phyloP scores from a whole-genome alignment of 2,329 filamentous ascomycete species.

The Zasmidium angulare region DNA sequence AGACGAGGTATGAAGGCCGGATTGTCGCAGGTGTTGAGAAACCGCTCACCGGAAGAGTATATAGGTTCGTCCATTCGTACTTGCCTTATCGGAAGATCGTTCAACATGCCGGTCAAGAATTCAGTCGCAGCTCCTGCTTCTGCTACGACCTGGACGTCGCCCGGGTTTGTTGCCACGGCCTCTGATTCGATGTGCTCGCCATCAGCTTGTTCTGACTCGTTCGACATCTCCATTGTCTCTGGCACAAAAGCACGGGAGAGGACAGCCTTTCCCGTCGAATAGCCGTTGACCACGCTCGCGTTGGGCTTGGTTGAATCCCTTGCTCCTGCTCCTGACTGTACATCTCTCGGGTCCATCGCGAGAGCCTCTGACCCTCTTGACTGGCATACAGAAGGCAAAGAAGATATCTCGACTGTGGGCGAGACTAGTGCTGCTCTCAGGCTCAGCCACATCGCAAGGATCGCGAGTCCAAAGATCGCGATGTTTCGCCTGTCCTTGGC shows the following conservation, averaged over 20 bases:
- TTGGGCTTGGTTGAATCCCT: not conserved
- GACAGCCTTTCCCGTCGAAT: not conserved
- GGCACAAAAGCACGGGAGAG: too few relatives aligned
- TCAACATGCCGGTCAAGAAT: too few relatives aligned
- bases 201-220: too few relatives aligned
- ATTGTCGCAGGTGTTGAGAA: not conserved
- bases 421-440: constrained; percentile 13
- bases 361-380: not conserved
- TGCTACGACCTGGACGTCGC: not conserved
- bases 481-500: constrained; percentile 56
- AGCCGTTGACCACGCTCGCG: not conserved
- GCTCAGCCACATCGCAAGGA: constrained; percentile 18
- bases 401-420: not conserved
- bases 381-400: not conserved
- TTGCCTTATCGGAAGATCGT: too few relatives aligned
- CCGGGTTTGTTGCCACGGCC: not conserved
- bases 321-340: not conserved
- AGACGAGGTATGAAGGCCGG: not conserved
- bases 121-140: too few relatives aligned
- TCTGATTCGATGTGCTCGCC: not conserved
- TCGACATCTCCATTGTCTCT: not conserved
- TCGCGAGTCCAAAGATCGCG: constrained; percentile 46
- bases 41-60: too few relatives aligned
- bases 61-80: too few relatives aligned
- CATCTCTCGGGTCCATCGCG: not conserved